These are phyloP conservation scores for Tripidium arundinaceum DNA, from an alignment of 202 grass and related monocot species.

Conservation along the genomic window DNA sequence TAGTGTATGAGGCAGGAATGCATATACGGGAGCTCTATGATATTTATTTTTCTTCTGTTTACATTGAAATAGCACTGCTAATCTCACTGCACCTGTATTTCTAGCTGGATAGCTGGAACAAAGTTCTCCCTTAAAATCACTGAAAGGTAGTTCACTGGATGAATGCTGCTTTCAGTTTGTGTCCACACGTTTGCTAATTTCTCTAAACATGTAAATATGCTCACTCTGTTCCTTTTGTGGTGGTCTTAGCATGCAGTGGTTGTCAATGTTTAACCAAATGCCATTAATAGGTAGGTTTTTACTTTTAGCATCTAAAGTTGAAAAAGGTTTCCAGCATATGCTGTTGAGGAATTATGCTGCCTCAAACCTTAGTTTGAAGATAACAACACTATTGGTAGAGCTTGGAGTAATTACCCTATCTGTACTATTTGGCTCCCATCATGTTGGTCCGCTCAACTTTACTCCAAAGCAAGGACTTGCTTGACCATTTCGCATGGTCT, in stretches of 20 bases:
- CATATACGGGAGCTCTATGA: neutral
- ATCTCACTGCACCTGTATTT: neutral
- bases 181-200: constrained; percentile 6
- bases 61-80: neutral
- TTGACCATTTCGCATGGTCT: neutral
- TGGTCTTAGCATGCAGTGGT: neutral
- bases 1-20: neutral
- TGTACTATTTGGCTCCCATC: too few relatives aligned
- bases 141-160: neutral
- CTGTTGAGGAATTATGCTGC: too few relatives aligned
- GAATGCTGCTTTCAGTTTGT: neutral
- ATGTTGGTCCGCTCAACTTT: neutral
- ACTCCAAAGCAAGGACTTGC: neutral
- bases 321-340: too few relatives aligned
- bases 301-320: too few relatives aligned
- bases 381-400: too few relatives aligned
- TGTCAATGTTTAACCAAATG: neutral
- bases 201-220: neutral
- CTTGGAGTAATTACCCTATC: too few relatives aligned
- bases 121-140: neutral
- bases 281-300: neutral
- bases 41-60: constrained; percentile 2
- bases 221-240: constrained; percentile 4
- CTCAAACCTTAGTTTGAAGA: too few relatives aligned
- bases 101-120: neutral